Evolutionary conservation across 1,139 yeast species (phyloP).

Genomic region (Lodderomyces metapsilosis): DNA sequence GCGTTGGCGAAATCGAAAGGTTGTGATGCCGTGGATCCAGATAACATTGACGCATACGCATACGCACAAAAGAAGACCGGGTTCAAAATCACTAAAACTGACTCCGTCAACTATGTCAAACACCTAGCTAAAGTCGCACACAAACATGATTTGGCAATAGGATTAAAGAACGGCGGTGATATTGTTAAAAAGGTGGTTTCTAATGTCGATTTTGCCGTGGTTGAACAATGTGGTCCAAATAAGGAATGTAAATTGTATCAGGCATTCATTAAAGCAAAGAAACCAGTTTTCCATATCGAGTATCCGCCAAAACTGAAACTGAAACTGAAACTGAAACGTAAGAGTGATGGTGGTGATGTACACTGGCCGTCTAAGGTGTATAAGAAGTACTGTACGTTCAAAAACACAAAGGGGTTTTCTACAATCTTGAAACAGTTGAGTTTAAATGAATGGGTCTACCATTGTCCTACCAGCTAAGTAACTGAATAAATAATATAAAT

Average conservation of each 20-base stretch:
- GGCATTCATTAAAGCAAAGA: conserved; percentile 15
- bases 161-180: conserved; percentile 21
- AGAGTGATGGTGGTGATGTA: conserved; percentile 11
- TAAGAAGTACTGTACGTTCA: conserved; percentile 14
- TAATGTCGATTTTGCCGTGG: conserved; percentile 19
- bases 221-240: conserved; percentile 22
- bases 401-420: conserved; percentile 15
- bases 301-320: conserved; percentile 16
- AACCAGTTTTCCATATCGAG: conserved; percentile 22
- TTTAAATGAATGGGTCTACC: conserved; percentile 18
- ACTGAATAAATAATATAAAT: neutral
- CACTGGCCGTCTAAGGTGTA: conserved; percentile 4
- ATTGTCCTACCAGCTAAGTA: conserved; percentile 1
- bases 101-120: conserved; percentile 18
- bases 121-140: conserved; percentile 16
- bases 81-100: conserved; percentile 17
- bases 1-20: conserved; percentile 17
- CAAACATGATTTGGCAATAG: conserved; percentile 15
- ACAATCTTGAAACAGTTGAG: conserved; percentile 21
- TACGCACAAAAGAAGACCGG: conserved; percentile 23
- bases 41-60: conserved; percentile 23
- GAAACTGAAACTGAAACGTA: neutral
- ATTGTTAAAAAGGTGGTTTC: conserved; percentile 17
- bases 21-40: conserved; percentile 26
- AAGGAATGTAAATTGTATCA: conserved; percentile 18